Evolutionary conservation across 345 rosid genomes (phyloP).

Genomic region (Excoecaria agallocha): DNA sequence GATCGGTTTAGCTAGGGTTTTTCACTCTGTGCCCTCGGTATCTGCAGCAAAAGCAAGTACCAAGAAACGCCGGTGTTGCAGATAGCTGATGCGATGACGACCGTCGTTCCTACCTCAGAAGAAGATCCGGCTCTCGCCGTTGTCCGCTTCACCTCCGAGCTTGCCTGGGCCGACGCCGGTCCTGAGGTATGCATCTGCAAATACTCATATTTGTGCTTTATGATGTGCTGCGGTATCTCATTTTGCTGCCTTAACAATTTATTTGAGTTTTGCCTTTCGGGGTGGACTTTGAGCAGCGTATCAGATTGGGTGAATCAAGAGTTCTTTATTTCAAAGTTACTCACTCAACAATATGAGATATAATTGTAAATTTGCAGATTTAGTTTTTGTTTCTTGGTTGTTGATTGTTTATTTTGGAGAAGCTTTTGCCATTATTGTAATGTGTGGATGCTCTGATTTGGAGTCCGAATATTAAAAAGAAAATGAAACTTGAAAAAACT

Average conservation of each 20-base stretch:
- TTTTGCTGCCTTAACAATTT: background rate
- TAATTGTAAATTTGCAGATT: too few relatives aligned
- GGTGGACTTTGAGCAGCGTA: background rate
- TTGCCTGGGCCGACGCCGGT: slow-evolving; percentile 98
- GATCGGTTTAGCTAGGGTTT: slow-evolving; percentile 29
- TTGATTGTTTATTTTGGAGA: background rate
- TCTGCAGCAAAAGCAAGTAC: slow-evolving; percentile 12
- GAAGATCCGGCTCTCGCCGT: slow-evolving; percentile 87
- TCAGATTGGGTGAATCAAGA: background rate
- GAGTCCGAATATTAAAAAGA: background rate
- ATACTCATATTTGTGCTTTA: background rate
- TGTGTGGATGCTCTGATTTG: background rate
- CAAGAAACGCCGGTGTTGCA: slow-evolving; percentile 11
- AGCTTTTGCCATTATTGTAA: background rate
- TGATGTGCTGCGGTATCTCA: background rate
- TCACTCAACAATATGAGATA: background rate
- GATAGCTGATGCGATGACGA: slow-evolving; percentile 55
- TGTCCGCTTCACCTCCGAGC: slow-evolving; percentile 87
- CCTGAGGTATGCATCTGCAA: slow-evolving; percentile 54
- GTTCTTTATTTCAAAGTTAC: background rate
- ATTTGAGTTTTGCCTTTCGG: background rate
- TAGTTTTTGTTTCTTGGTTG: background rate
- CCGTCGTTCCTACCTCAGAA: slow-evolving; percentile 90
- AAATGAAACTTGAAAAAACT: too few relatives aligned
- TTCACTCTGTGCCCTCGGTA: slow-evolving; percentile 6